phyloP scores from a whole-genome alignment of 495 filamentous ascomycete genomes.

The Chaetomium tenue region DNA sequence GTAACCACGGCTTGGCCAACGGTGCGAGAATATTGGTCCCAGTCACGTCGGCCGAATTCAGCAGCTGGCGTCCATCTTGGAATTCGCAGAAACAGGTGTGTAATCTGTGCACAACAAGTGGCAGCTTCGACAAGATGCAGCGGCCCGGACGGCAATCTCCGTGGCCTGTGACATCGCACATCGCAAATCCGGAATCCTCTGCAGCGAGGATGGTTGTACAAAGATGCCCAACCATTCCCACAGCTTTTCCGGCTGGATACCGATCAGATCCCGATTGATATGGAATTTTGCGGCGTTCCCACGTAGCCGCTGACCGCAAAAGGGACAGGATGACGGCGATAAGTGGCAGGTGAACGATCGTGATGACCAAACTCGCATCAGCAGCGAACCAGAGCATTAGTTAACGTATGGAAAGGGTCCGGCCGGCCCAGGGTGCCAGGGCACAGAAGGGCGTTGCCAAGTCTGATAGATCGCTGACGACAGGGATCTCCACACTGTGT shows the following conservation, averaged over 20 bases:
- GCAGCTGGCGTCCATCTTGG: too few species aligned
- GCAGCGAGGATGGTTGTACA: slow-evolving; percentile 5
- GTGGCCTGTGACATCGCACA: slow-evolving; percentile 23
- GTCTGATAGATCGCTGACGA: background rate
- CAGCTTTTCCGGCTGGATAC: background rate
- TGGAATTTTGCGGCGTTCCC: slow-evolving; percentile 12
- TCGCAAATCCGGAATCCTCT: background rate
- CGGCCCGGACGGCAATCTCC: slow-evolving; percentile 31
- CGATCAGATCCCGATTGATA: background rate
- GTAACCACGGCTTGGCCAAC: too few species aligned
- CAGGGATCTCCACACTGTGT: slow-evolving; percentile 1
- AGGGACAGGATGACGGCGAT: background rate
- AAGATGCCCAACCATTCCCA: slow-evolving; percentile 5
- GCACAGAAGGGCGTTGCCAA: slow-evolving; percentile 4
- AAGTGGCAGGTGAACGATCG: background rate
- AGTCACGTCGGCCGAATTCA: too few species aligned
- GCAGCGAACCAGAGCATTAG: slow-evolving; percentile 5
- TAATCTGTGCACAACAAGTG: background rate
- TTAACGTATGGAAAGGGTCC: background rate
- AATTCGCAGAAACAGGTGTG: too few species aligned
- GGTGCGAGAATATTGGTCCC: too few species aligned
- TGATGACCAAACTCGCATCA: slow-evolving; percentile 8
- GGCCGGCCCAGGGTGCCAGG: background rate
- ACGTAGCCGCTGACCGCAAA: background rate
- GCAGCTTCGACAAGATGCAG: slow-evolving; percentile 4